A percentile compares a stretch with the other conserved stretches of the same genome.
phyloP scores from a whole-genome alignment of 805 yeast genomes.

The Barnettozyma salicaria region DNA sequence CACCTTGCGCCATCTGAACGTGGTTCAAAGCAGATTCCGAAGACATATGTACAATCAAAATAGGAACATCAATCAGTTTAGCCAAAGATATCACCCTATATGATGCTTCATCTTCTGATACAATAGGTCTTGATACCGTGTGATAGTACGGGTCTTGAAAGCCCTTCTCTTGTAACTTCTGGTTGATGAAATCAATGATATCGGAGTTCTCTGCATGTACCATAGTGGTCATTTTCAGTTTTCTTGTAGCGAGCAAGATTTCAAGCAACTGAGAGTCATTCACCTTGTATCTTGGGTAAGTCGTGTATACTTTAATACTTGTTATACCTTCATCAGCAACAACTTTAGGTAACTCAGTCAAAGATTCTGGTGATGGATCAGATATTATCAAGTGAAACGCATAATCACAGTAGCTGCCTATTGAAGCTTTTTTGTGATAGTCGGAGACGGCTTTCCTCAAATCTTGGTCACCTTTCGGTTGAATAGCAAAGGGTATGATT shows the following conservation, averaged over 20 bases:
- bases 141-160: slow-evolving; percentile 40
- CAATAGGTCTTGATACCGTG: slow-evolving; percentile 38
- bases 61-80: slow-evolving; percentile 39
- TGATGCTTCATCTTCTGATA: slow-evolving; percentile 45
- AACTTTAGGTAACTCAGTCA: slow-evolving; percentile 30
- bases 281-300: slow-evolving; percentile 38
- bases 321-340: slow-evolving; percentile 24
- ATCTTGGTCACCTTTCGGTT: slow-evolving; percentile 29
- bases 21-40: slow-evolving; percentile 36
- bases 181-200: slow-evolving; percentile 36
- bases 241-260: slow-evolving; percentile 34
- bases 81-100: slow-evolving; percentile 41
- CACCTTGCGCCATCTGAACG: slow-evolving; percentile 38
- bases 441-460: slow-evolving; percentile 28
- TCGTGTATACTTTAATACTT: slow-evolving; percentile 33
- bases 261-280: slow-evolving; percentile 36
- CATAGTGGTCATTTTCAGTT: slow-evolving; percentile 41
- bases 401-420: slow-evolving; percentile 39
- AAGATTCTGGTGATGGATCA: slow-evolving; percentile 29
- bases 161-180: slow-evolving; percentile 33
- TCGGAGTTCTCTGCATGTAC: slow-evolving; percentile 49
- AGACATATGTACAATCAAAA: slow-evolving; percentile 44
- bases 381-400: slow-evolving; percentile 42
- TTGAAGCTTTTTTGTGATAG: slow-evolving; percentile 28
- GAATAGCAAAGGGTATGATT: slow-evolving; percentile 42